phyloP scores from a whole-genome alignment of 768 basidiomycete species.

The Hortiboletus flavorubellus region DNA sequence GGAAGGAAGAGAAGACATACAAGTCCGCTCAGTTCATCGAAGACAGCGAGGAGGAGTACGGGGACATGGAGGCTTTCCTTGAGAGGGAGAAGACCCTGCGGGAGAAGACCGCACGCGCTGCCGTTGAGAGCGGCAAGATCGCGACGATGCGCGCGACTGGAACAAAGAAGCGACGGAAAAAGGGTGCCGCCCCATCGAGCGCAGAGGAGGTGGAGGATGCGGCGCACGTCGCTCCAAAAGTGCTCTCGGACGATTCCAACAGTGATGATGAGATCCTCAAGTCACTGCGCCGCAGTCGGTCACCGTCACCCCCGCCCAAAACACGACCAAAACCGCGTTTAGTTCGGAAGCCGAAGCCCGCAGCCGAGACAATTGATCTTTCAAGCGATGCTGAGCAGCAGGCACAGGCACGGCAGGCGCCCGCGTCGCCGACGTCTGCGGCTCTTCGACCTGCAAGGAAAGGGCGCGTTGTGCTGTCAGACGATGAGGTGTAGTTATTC shows the following conservation, averaged over 20 bases:
- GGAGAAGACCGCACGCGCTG: constrained; percentile 47
- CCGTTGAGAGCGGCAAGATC: constrained; percentile 41
- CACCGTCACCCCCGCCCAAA: constrained; percentile 21
- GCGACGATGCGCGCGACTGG: constrained; percentile 45
- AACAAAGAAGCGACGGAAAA: constrained; percentile 56
- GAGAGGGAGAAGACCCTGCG: constrained; percentile 65
- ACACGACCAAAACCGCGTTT: constrained; percentile 39
- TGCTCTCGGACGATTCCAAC: constrained; percentile 19
- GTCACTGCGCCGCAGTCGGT: constrained; percentile 24
- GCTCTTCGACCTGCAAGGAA: constrained; percentile 22
- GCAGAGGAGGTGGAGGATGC: constrained; percentile 23
- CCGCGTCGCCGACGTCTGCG: background rate
- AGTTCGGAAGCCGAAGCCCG: constrained; percentile 33
- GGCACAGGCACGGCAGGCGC: background rate
- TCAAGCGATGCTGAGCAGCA: constrained; percentile 22
- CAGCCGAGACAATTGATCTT: constrained; percentile 16
- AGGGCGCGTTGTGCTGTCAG: constrained; percentile 35
- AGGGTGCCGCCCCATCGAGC: constrained; percentile 46
- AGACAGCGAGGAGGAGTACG: constrained; percentile 84
- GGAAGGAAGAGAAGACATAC: constrained; percentile 69
- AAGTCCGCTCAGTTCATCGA: constrained; percentile 91
- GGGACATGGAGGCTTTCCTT: constrained; percentile 79
- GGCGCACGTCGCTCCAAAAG: constrained; percentile 9
- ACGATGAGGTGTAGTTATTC: constrained; percentile 33
- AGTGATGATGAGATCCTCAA: constrained; percentile 27